Conservation (phyloP, 192 early-diverging fungal species). For the Entrophospora sp. region DNA sequence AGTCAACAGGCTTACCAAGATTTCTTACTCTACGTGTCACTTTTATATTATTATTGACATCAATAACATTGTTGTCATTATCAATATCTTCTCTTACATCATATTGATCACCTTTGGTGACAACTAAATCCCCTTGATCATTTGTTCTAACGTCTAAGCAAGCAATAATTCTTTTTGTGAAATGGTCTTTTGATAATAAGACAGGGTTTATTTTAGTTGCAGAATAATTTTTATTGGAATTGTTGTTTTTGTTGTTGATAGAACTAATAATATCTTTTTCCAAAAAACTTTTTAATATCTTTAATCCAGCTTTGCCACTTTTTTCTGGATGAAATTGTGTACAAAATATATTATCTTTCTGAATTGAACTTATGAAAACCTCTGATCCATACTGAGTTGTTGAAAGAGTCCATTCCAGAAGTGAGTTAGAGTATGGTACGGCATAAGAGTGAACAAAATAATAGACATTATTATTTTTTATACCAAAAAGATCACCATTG, state of each 20-base stretch:
- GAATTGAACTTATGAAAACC: slow-evolving; percentile 73
- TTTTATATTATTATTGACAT: slow-evolving; percentile 5
- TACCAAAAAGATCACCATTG: slow-evolving; percentile 20
- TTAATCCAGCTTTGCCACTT: slow-evolving; percentile 81
- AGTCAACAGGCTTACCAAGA: slow-evolving; percentile 93
- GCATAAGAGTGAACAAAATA: slow-evolving; percentile 99
- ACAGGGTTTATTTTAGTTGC: too few species aligned
- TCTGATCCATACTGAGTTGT: slow-evolving; percentile 87
- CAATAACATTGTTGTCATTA: slow-evolving; percentile 21
- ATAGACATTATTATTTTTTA: slow-evolving; percentile 55
- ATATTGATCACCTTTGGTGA: slow-evolving; percentile 99
- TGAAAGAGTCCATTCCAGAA: slow-evolving; percentile 66
- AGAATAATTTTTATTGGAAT: neutral
- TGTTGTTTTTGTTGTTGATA: neutral
- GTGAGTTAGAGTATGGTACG: slow-evolving; percentile 50
- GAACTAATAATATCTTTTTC: slow-evolving; percentile 25
- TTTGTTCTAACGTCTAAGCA: slow-evolving; percentile 96
- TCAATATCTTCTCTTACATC: slow-evolving; percentile 77
- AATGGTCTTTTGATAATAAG: slow-evolving; percentile 35
- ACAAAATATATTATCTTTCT: slow-evolving; percentile 82
- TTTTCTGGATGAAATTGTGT: slow-evolving; percentile 99
- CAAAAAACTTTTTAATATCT: slow-evolving; percentile 75
- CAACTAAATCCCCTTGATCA: slow-evolving; percentile 94
- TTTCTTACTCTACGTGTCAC: slow-evolving; percentile 73
- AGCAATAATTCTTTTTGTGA: slow-evolving; percentile 90